Base-by-base conservation (phyloP, 2,329 filamentous ascomycete genomes). In the Aspergillus eucalypticola region DNA sequence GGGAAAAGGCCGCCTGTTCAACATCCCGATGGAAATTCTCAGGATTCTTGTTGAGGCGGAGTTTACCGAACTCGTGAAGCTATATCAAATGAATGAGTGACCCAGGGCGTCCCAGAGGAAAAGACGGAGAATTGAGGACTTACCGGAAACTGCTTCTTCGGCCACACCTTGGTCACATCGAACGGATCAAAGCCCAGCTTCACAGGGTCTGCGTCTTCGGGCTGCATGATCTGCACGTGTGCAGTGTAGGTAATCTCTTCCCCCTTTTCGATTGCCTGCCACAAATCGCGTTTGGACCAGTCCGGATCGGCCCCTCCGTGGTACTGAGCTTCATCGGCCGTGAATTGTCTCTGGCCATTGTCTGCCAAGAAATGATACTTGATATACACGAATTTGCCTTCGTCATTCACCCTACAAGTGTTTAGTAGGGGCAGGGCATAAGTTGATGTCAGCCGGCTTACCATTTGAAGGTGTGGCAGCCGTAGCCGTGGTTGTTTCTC, bases 101-200 rank as follows among this genome's bases (percentile, higher is more conserved):
- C 29, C 11, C 4, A 5, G 4, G 10, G 11, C 11, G 10, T 32
- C 23, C 10, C 29, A 32, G 29, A 32, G 11, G 0, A 32, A 11
- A 2, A 11, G 10, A 32, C 3, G 29, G 29, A 11, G 11, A 5
- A 27, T 15, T 42, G 17, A 21, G 15, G 7, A 27, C 56, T 5
- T 29, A 62, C 77, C 2, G 81, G 82, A 63, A 83, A 84, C 48
- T 78, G 70, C 23, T 72, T 72, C 38, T 78, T 72, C 1, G 81
- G 81, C 82, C 82, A 84, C 56, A 83, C 75, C 67, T 84, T 84
- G 38, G 83, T 84, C 4, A 84, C 75, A 62, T 84, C 82, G 61
- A 84, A 83, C 7, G 80, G 77, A 55, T 84, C 81, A 60, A 83
- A 84, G 3, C 80, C 79, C n/a, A 84, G 74, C 51, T 78, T 77